A percentile compares a stretch with the other conserved stretches of the same genome.
Evolutionary conservation across 306 rosid species (phyloP).

Genomic region (Pachyrhizus erosus): DNA sequence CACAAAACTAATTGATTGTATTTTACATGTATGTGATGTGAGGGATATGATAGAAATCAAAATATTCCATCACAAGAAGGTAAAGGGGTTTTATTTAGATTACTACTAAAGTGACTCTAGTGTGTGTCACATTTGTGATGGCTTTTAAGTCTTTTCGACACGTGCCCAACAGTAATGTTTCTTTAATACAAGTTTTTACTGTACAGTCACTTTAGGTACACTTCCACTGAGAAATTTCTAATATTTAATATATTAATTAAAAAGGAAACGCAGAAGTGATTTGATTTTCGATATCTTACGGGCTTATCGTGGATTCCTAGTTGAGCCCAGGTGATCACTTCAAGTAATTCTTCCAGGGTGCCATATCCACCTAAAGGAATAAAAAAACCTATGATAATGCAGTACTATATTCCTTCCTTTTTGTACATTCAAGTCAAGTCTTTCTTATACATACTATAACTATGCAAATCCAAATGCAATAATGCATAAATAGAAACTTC

Average conservation of each 20-base stretch:
- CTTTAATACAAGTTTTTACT: neutral
- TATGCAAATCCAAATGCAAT: neutral
- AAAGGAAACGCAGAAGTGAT: neutral
- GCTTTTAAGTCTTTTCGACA: neutral
- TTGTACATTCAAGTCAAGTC: neutral
- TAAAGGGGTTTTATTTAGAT: neutral
- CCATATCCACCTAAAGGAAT: slow-evolving; percentile 78
- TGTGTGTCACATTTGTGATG: neutral
- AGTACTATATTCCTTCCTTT: neutral
- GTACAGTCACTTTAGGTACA: neutral
- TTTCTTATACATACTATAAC: neutral
- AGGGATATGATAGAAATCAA: neutral
- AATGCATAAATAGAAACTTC: neutral
- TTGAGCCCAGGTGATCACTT: slow-evolving; percentile 94
- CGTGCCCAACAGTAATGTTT: no score
- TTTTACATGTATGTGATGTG: neutral
- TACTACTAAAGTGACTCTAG: neutral
- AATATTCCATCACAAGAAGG: neutral
- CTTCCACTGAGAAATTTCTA: neutral
- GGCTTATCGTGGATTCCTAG: slow-evolving; percentile 93
- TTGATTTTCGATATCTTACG: slow-evolving; percentile 43
- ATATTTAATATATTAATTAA: neutral
- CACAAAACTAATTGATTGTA: neutral
- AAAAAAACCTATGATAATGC: no score
- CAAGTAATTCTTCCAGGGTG: slow-evolving; percentile 84